Conservation (phyloP, 306 rosid genomes). For the Lathyrus sativus region DNA sequence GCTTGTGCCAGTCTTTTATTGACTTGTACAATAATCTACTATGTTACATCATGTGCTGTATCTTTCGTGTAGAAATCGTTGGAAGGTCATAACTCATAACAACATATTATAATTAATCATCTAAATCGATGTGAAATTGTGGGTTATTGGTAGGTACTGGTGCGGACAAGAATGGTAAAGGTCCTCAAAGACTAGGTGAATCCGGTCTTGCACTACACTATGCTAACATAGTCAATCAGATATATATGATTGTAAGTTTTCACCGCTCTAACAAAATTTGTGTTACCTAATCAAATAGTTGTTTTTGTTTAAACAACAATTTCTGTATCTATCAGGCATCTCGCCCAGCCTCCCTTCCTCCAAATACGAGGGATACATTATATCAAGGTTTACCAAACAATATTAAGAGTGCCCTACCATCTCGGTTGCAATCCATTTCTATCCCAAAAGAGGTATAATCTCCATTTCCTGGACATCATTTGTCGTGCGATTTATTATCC, state of each 20-base stretch:
- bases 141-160: constrained; percentile 48
- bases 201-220: constrained; percentile 96
- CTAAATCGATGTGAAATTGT: constrained; percentile 33
- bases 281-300: constrained; percentile 28
- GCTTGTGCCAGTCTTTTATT: constrained; percentile 25
- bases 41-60: not conserved
- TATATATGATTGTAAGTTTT: constrained; percentile 72
- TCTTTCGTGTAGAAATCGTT: constrained; percentile 22
- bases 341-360: constrained; percentile 76
- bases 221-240: constrained; percentile 81
- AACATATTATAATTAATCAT: constrained; percentile 17
- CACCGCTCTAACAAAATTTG: constrained; percentile 21
- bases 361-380: constrained; percentile 76
- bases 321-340: constrained; percentile 58
- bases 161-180: constrained; percentile 38
- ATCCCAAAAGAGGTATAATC: constrained; percentile 64
- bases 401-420: constrained; percentile 75
- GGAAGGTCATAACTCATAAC: constrained; percentile 9
- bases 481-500: constrained; percentile 15
- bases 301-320: constrained; percentile 8
- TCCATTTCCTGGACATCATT: constrained; percentile 2
- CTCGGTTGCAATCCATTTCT: constrained; percentile 56
- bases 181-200: constrained; percentile 69
- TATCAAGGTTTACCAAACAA: constrained; percentile 73
- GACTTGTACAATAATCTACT: constrained; percentile 16